phyloP scores from a whole-genome alignment of 2,329 filamentous ascomycete species.

The Dactylellina parvicollis region DNA sequence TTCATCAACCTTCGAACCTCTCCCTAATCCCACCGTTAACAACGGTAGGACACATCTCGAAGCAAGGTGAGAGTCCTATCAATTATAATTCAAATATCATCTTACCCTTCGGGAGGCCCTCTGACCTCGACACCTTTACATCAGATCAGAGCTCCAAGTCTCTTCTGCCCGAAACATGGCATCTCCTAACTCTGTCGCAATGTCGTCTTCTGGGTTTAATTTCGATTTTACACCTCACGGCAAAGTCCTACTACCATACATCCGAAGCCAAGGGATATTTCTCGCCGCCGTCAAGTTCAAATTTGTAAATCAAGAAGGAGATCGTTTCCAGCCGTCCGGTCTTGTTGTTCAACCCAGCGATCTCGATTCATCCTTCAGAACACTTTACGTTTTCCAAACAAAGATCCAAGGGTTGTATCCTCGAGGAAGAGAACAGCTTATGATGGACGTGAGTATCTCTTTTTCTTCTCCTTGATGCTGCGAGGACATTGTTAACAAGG shows the following conservation, averaged over 20 bases:
- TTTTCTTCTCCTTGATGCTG: not conserved
- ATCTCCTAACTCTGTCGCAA: too few species aligned
- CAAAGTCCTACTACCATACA: not conserved
- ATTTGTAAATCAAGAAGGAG: not conserved
- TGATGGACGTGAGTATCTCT: conserved; percentile 15
- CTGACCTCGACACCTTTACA: too few species aligned
- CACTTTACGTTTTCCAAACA: not conserved
- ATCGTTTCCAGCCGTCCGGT: not conserved
- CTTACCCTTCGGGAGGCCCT: too few species aligned
- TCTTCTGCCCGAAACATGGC: too few species aligned
- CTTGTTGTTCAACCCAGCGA: not conserved
- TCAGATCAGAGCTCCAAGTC: too few species aligned
- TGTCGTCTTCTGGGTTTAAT: not conserved
- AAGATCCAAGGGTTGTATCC: not conserved
- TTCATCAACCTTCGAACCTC: too few species aligned
- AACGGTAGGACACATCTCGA: too few species aligned
- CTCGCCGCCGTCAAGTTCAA: conserved; percentile 11
- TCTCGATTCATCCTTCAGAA: conserved; percentile 8
- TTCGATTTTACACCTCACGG: conserved; percentile 13
- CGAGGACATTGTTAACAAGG: not conserved
- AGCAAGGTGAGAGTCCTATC: too few species aligned
- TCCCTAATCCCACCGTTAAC: too few species aligned
- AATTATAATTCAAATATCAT: too few species aligned
- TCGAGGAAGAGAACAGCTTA: not conserved
- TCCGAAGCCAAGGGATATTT: conserved; percentile 3